Evolutionary conservation across 768 basidiomycete genomes (phyloP).

Genomic region (Rhodotorula diobovata): DNA sequence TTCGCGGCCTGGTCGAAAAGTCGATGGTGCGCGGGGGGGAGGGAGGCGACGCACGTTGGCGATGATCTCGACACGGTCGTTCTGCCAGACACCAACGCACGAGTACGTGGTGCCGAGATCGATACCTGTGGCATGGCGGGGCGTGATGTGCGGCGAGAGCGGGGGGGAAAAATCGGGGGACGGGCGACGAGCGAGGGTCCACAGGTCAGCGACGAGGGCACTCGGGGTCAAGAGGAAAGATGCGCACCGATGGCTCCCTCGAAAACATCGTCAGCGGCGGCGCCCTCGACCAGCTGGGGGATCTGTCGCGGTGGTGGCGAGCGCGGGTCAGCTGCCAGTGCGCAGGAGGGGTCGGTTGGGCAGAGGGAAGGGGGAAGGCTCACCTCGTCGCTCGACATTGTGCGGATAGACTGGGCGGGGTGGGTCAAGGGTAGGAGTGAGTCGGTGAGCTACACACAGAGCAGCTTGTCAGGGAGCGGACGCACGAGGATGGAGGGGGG

Average conservation of each 20-base stretch:
- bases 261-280: slow-evolving; percentile 68
- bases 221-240: background rate
- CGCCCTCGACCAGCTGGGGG: slow-evolving; percentile 54
- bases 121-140: slow-evolving; percentile 29
- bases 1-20: background rate
- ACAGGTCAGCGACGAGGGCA: background rate
- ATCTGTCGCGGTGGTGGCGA: slow-evolving; percentile 9
- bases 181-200: background rate
- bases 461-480: background rate
- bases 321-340: background rate
- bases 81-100: slow-evolving; percentile 99
- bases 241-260: slow-evolving; percentile 81
- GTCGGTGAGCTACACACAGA: background rate
- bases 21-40: background rate
- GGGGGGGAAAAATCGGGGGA: slow-evolving; percentile 6
- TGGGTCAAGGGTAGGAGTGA: no score
- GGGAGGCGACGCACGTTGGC: slow-evolving; percentile 41
- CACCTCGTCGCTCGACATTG: slow-evolving; percentile 35
- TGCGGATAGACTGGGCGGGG: slow-evolving; percentile 4
- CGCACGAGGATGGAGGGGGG: slow-evolving; percentile 8
- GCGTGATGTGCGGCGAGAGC: background rate
- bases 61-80: slow-evolving; percentile 99
- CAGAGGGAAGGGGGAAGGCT: background rate
- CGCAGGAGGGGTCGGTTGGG: background rate
- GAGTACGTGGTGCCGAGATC: slow-evolving; percentile 67